These are phyloP conservation scores for Lepidopterella palustris DNA, from an alignment of 495 filamentous ascomycete genomes.

Conservation along the genomic window DNA sequence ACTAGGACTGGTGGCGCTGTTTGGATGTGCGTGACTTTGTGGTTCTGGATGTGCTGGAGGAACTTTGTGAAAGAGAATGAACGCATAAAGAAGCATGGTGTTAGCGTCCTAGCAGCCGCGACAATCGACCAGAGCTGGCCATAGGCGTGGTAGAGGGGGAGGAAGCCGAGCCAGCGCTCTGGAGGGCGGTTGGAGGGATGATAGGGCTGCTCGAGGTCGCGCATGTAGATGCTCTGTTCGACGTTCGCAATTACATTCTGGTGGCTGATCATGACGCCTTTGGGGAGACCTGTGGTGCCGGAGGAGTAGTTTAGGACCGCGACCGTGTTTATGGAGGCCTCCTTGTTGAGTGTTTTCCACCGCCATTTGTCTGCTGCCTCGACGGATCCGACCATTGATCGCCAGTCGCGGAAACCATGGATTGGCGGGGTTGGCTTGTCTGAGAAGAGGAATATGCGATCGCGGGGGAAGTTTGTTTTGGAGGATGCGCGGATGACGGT, in stretches of 20 bases:
- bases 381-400: conserved; percentile 40
- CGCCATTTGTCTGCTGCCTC: conserved; percentile 43
- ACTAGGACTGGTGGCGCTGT: conserved; percentile 39
- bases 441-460: conserved; percentile 48
- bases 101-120: conserved; percentile 26
- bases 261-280: conserved; percentile 40
- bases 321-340: conserved; percentile 34
- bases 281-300: conserved; percentile 41
- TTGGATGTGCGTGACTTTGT: conserved; percentile 37
- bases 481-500: conserved; percentile 40
- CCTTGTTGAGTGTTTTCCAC: conserved; percentile 40
- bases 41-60: conserved; percentile 30
- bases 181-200: conserved; percentile 12
- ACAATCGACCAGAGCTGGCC: conserved; percentile 42
- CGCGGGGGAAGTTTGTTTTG: conserved; percentile 35
- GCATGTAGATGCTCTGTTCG: conserved; percentile 37
- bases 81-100: conserved; percentile 36
- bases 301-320: conserved; percentile 47
- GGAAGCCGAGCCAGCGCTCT: conserved; percentile 39
- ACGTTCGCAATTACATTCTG: conserved; percentile 39
- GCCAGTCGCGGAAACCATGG: conserved; percentile 45
- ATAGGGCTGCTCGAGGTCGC: conserved; percentile 28
- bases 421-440: conserved; percentile 29
- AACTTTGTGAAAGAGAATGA: conserved; percentile 33
- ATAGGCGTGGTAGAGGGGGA: conserved; percentile 43